Percentiles rank a stretch among this genome's conserved stretches.
Evolutionary conservation across 2,329 filamentous ascomycete species (phyloP).

Genomic region (Pseudocercospora eumusae): DNA sequence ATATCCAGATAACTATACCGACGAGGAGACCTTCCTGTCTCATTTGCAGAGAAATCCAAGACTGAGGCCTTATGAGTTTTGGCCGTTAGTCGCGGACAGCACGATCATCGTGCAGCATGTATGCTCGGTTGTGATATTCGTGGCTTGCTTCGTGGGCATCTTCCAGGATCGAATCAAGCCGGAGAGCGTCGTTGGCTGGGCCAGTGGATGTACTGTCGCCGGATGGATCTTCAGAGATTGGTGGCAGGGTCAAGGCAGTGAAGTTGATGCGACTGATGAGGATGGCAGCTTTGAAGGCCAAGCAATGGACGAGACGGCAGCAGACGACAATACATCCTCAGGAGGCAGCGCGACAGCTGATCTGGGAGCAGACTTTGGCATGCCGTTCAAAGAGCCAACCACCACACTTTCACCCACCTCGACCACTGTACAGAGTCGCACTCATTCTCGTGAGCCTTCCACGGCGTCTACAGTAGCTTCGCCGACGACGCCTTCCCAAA

Average conservation of each 20-base stretch:
- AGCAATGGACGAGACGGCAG: slow-evolving; percentile 10
- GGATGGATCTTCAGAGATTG: slow-evolving; percentile 91
- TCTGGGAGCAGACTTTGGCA: slow-evolving; percentile 23
- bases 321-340: slow-evolving; percentile 23
- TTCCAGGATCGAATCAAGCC: slow-evolving; percentile 84
- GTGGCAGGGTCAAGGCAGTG: slow-evolving; percentile 68
- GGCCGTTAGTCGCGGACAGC: slow-evolving; percentile 90
- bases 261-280: slow-evolving; percentile 50
- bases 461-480: slow-evolving; percentile 3
- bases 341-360: slow-evolving; percentile 26
- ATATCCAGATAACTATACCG: slow-evolving; percentile 98
- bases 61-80: slow-evolving; percentile 94
- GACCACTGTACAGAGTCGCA: neutral
- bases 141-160: slow-evolving; percentile 91
- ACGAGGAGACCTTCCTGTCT: slow-evolving; percentile 93
- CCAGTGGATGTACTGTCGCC: slow-evolving; percentile 76
- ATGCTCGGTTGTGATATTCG: slow-evolving; percentile 89
- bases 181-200: slow-evolving; percentile 82
- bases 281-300: slow-evolving; percentile 36
- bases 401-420: slow-evolving; percentile 8
- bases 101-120: slow-evolving; percentile 97
- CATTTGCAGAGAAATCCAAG: slow-evolving; percentile 93
- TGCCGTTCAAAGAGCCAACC: slow-evolving; percentile 26
- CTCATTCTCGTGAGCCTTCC: slow-evolving; percentile 15
- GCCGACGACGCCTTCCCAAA: neutral